phyloP scores from a whole-genome alignment of 2,329 filamentous ascomycete genomes.

The Pyrenochaeta sp. region DNA sequence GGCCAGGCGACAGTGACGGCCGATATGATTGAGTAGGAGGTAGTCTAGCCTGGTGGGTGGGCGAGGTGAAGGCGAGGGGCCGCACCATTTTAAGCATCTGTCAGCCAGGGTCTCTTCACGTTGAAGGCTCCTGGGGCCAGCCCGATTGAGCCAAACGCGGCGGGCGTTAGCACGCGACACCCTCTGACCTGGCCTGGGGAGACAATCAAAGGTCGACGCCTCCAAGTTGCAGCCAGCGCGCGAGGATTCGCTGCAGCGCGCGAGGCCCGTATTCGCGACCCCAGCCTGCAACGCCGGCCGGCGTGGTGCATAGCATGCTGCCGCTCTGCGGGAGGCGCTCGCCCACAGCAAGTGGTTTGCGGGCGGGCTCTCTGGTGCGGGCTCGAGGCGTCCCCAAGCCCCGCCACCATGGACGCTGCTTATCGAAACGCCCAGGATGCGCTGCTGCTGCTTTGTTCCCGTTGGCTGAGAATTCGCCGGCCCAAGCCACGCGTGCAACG shows the following conservation, averaged over 20 bases:
- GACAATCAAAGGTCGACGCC: conserved; percentile 13
- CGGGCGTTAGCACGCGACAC: conserved; percentile 40
- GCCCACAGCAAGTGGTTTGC: conserved; percentile 11
- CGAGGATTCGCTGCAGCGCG: conserved; percentile 11
- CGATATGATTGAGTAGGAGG: conserved; percentile 26
- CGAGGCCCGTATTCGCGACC: conserved; percentile 8
- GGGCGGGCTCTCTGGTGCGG: conserved; percentile 11
- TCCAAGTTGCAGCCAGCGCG: conserved; percentile 6
- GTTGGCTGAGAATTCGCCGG: conserved; percentile 19
- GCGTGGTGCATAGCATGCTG: conserved; percentile 2
- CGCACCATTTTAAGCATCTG: conserved; percentile 35
- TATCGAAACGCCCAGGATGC: conserved; percentile 9
- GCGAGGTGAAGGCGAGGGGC: conserved; percentile 30
- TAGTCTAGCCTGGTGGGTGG: too few relatives aligned
- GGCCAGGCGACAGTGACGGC: conserved; percentile 12
- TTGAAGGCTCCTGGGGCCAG: conserved; percentile 19
- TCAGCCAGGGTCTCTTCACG: conserved; percentile 31
- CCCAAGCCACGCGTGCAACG: conserved; percentile 35
- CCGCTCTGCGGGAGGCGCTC: conserved; percentile 17
- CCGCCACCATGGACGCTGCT: conserved; percentile 8
- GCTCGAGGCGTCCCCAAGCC: conserved; percentile 4
- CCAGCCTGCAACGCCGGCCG: conserved; percentile 8
- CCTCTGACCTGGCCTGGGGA: conserved; percentile 22
- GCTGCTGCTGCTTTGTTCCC: conserved; percentile 3
- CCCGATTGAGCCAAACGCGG: conserved; percentile 21